Base-by-base conservation (phyloP, 2,329 filamentous ascomycete species). In the Helotiales sp. region DNA sequence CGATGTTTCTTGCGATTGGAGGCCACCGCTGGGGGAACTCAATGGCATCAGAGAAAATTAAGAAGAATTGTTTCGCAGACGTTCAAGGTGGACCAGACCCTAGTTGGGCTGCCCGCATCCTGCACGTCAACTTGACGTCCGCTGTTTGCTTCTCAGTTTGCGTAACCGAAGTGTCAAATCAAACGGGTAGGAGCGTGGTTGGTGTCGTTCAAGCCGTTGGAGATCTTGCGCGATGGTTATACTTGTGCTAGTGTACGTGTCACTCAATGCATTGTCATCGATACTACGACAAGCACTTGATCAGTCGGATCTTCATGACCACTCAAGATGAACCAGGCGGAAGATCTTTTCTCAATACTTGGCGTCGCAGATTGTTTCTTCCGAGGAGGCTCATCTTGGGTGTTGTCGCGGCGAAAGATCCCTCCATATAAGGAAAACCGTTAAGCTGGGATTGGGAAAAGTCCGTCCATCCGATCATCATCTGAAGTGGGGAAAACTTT, bases 391-490 rank as follows among this genome's bases (percentile, higher is more conserved):
- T 40, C 33, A 22, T 59, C n/a, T 53, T 27, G n/a, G 27, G 19
- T 24, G 46, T 34, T 50, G 5, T 52, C 6, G 4, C 34, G 24
- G 22, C 52, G 54, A 58, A 50, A 54, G 42, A 49, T 44, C 42
- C 53, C 33, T 52, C 25, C 22, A 52, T 52, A 55, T 55, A 59
- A 46, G 48, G 55, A 47, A 46, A 17, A 15, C 31, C 52, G 17
- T 49, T 55, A 59, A 53, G 42, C 25, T 53, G 36, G 30, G 29
- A 15, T 42, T 56, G 6, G 27, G 17, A 7, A 33, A 27, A 40
- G 44, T 36, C 46, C 52, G 38, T 55, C 59, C 55, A 40, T 55
- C 59, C 55, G 52, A 57, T 33, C 33, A 51, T 49, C 46, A 49
- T 57, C 52, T 47, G 34, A 33, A 38, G 36, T 25, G 47, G 49